These are phyloP conservation scores for Paramecium tetraurelia DNA, from an alignment of 73 alveolate genomes.

Conservation along the genomic window DNA sequence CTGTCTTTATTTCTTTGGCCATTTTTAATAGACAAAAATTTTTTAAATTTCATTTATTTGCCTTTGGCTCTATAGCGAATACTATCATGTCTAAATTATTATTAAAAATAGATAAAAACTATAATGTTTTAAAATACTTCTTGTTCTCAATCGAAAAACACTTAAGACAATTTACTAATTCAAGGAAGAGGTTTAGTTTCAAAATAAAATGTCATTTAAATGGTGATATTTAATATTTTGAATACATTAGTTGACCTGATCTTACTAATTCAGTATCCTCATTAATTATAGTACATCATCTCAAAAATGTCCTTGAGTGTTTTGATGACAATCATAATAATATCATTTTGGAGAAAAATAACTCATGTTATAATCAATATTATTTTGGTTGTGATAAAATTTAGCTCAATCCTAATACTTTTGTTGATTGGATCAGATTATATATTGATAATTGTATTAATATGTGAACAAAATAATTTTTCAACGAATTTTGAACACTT, in stretches of 20 bases:
- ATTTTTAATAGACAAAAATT: neutral
- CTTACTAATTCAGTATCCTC: neutral
- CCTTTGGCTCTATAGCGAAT: neutral
- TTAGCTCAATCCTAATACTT: neutral
- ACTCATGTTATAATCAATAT: neutral
- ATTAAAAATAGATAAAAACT: neutral
- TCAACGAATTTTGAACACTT: neutral
- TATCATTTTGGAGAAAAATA: neutral
- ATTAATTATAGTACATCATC: neutral
- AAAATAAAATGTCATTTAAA: neutral
- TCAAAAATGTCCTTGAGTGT: neutral
- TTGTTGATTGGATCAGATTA: neutral
- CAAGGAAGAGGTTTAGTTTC: neutral
- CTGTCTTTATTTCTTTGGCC: neutral
- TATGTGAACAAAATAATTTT: neutral
- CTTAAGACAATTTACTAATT: neutral
- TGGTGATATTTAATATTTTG: neutral
- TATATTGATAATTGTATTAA: neutral
- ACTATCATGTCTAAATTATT: neutral
- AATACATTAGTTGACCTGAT: neutral
- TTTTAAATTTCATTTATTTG: neutral
- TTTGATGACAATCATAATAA: neutral
- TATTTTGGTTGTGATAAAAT: neutral
- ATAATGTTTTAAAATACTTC: neutral
- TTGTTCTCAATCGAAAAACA: neutral